Base-by-base conservation (phyloP, 225 moss, liverwort and hornwort genomes). In the Asterella californica region DNA sequence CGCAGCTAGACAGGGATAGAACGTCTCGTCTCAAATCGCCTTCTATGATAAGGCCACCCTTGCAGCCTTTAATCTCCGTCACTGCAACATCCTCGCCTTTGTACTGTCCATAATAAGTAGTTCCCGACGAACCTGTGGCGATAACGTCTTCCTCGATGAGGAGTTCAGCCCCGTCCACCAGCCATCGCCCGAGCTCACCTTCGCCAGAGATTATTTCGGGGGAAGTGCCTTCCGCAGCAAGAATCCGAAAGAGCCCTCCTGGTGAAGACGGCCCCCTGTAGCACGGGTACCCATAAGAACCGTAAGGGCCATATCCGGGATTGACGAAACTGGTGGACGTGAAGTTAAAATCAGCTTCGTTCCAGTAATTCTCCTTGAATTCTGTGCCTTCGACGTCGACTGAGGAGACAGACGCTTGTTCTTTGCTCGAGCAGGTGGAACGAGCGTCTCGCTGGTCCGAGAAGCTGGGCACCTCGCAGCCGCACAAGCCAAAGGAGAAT, bases 311-410 rank as follows among this genome's bases (percentile, higher is more conserved):
- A 34, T 76, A 76, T 1, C 79, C 79, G 4, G 70, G 54, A 25
- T 83, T 79, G 14, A 79, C 81, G 32, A 83, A 83, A 34, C 86
- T 86, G 0, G 86, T 86, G 0, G 83, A 86, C 0, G 86, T 86
- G 57, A 86, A 86, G 55, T 86, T 86, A 19, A 86, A 83, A 29
- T 86, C 86, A 0, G 83, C 81, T 76, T 86, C 86, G 22, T 83
- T 83, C 83, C 83, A 86, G 17, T 81, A 86, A 36, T 64, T 83
- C 15, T 81, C 86, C 21, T 83, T 83, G 8, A 75, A 81, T 15
- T 83, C 86, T 6, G 34, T 30, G 1, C 45, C 76, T 0, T 81
- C 79, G n/a, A n/a, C n/a, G 10, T 54, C 54, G 0, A 24, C 17
- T 2, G 71, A 30, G 2, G 70, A 54, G 0, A 45, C 76, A 10